Percentiles rank a stretch among this genome's conserved stretches.
These are phyloP conservation scores for Malus hybrid DNA, from an alignment of 331 rosid species.

Conservation along the genomic window DNA sequence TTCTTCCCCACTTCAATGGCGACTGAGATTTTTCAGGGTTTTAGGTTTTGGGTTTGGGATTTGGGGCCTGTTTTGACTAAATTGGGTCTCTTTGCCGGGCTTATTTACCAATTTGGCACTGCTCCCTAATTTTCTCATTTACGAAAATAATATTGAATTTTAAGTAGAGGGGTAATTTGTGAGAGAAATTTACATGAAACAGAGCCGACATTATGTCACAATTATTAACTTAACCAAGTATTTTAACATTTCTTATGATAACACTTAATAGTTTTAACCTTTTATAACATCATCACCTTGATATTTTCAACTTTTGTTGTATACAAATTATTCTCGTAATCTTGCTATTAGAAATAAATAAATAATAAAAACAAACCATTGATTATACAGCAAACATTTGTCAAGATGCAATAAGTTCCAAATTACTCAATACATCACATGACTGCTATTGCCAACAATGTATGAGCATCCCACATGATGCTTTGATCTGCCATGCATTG, in stretches of 20 bases:
- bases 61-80: not conserved
- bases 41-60: slow-evolving; percentile 16
- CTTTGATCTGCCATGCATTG: not conserved
- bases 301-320: no score
- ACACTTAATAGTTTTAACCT: no score
- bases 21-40: slow-evolving; percentile 29
- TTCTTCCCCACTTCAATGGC: slow-evolving; percentile 15
- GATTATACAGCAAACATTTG: not conserved
- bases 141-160: not conserved
- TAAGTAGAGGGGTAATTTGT: not conserved
- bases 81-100: not conserved
- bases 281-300: not conserved
- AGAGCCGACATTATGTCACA: no score
- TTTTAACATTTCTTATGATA: not conserved
- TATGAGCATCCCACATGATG: not conserved
- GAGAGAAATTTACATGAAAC: no score
- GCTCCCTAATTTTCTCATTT: no score
- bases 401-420: not conserved
- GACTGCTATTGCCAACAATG: not conserved
- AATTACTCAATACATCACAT: not conserved
- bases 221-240: not conserved
- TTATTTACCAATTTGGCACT: slow-evolving; percentile 1
- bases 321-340: no score
- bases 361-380: not conserved
- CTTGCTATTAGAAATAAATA: not conserved